Evolutionary conservation across 495 filamentous ascomycete genomes (phyloP).

Genomic region (Aspergillus sclerotiicarbonarius): DNA sequence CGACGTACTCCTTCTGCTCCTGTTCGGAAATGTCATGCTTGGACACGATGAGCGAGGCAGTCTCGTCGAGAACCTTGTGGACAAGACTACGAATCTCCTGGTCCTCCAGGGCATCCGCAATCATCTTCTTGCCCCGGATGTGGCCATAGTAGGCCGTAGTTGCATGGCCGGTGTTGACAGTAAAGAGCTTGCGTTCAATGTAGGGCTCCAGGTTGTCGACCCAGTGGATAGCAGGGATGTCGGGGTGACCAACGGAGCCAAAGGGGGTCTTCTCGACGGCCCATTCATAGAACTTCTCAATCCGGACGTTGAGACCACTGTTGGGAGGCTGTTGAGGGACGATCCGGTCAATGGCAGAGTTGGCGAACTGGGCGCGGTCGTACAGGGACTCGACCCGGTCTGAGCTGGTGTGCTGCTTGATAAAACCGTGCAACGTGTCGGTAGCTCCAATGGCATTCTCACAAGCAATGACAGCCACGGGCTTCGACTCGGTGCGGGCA

Average conservation of each 20-base stretch:
- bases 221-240: slow-evolving; percentile 86
- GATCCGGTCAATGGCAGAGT: slow-evolving; percentile 97
- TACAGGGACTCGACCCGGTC: slow-evolving; percentile 58
- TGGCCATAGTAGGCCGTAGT: slow-evolving; percentile 96
- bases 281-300: slow-evolving; percentile 99
- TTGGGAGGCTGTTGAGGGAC: slow-evolving; percentile 82
- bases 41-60: slow-evolving; percentile 74
- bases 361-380: slow-evolving; percentile 78
- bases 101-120: slow-evolving; percentile 78
- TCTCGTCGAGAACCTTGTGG: slow-evolving; percentile 72
- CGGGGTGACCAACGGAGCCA: slow-evolving; percentile 58
- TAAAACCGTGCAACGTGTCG: slow-evolving; percentile 74
- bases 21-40: slow-evolving; percentile 77
- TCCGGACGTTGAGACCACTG: slow-evolving; percentile 81
- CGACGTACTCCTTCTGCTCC: slow-evolving; percentile 85
- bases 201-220: slow-evolving; percentile 88
- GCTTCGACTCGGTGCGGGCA: slow-evolving; percentile 64
- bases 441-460: slow-evolving; percentile 96
- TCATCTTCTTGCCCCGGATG: slow-evolving; percentile 73
- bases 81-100: slow-evolving; percentile 71
- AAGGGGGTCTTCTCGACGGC: slow-evolving; percentile 87
- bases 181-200: slow-evolving; percentile 99
- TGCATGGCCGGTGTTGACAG: slow-evolving; percentile 96
- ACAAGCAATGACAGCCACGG: slow-evolving; percentile 90
- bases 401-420: slow-evolving; percentile 68